These are phyloP conservation scores for Leptographium flavum DNA, from an alignment of 2,329 filamentous ascomycete genomes.

Conservation along the genomic window DNA sequence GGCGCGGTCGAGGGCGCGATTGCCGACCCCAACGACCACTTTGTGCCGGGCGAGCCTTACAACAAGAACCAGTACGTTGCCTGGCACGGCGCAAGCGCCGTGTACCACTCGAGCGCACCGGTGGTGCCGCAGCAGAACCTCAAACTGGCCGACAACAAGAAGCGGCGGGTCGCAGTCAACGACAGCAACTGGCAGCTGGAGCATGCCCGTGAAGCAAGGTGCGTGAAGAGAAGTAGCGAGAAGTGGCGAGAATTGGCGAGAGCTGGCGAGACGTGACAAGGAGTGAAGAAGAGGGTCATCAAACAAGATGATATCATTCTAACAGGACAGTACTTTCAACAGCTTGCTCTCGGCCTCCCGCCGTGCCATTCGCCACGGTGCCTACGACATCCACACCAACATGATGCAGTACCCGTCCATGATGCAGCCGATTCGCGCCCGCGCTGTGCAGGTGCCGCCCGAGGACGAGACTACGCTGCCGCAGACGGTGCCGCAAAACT, in stretches of 20 bases:
- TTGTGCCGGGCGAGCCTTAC: constrained; percentile 71
- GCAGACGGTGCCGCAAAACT: constrained; percentile 37
- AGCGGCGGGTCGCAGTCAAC: constrained; percentile 74
- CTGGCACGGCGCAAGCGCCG: constrained; percentile 92
- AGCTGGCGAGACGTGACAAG: no score
- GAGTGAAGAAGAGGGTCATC: no score
- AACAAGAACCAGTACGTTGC: constrained; percentile 98
- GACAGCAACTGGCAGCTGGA: constrained; percentile 95
- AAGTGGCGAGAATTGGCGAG: background rate
- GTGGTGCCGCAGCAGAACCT: constrained; percentile 61
- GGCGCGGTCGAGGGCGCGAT: constrained; percentile 79
- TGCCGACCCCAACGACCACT: constrained; percentile 75
- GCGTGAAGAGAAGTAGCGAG: constrained; percentile 17
- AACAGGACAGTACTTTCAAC: constrained; percentile 66
- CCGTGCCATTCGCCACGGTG: constrained; percentile 53
- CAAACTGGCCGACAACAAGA: constrained; percentile 64
- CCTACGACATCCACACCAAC: constrained; percentile 94
- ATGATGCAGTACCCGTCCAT: constrained; percentile 71
- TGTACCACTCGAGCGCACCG: constrained; percentile 76
- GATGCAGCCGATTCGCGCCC: constrained; percentile 80
- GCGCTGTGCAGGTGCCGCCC: constrained; percentile 57
- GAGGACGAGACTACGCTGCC: constrained; percentile 24
- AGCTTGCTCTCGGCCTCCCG: constrained; percentile 55
- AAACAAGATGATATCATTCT: background rate
- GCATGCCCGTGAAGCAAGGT: constrained; percentile 85